These are phyloP conservation scores for Pontederia crassipes DNA, from an alignment of 176 grass and related monocot genomes.

Conservation along the genomic window DNA sequence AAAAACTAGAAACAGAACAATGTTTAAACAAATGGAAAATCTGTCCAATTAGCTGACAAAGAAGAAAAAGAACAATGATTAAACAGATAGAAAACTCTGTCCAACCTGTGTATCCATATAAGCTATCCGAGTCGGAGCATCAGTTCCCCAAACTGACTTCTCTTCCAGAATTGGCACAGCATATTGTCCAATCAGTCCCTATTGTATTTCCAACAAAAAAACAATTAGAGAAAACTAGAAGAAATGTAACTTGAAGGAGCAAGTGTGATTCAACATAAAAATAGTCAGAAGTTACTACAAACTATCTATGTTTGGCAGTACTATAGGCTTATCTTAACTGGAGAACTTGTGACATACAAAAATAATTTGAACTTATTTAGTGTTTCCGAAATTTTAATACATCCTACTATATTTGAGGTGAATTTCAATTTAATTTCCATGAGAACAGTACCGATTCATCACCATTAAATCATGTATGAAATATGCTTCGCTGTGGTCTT, in stretches of 20 bases:
- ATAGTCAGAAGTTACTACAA: neutral
- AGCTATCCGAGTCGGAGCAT: constrained; percentile 95
- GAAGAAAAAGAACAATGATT: neutral
- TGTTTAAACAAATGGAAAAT: neutral
- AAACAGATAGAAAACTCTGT: constrained; percentile 4
- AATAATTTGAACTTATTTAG: too few species aligned
- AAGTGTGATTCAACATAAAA: neutral
- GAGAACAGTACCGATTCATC: too few species aligned
- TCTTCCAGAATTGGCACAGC: constrained; percentile 98
- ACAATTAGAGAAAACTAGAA: neutral
- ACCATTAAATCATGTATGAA: too few species aligned
- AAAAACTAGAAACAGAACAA: neutral
- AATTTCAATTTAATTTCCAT: too few species aligned
- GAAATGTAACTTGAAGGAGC: neutral
- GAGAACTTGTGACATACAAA: too few species aligned
- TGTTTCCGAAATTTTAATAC: too few species aligned
- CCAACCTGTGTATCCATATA: constrained; percentile 97
- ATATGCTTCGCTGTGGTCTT: too few species aligned
- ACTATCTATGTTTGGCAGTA: too few species aligned
- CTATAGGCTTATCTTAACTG: too few species aligned
- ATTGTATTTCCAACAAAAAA: neutral
- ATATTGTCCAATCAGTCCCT: constrained; percentile 98
- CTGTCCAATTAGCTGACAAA: constrained; percentile 1
- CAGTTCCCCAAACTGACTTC: constrained; percentile 98
- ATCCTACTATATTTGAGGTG: too few species aligned